Percentiles rank a stretch among this genome's conserved stretches.
These are phyloP conservation scores for Colletotrichum sp. DNA, from an alignment of 2,329 filamentous ascomycete genomes.

Conservation along the genomic window DNA sequence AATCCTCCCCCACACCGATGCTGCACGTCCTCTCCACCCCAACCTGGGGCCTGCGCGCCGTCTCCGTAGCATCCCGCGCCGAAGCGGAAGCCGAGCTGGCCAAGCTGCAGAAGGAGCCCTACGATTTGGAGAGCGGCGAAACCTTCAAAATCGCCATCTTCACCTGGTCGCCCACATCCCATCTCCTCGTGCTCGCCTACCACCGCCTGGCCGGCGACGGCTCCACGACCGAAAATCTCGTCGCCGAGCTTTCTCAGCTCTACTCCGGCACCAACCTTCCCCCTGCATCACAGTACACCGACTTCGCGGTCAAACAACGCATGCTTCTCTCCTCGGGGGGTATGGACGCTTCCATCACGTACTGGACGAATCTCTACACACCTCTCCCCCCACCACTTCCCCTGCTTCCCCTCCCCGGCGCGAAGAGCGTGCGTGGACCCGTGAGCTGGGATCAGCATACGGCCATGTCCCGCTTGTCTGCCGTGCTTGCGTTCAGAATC, in stretches of 20 bases:
- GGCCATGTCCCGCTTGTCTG: neutral
- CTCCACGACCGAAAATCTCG: neutral
- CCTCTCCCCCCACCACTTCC: neutral
- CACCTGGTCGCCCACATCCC: neutral
- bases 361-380: conserved; percentile 18
- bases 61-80: neutral
- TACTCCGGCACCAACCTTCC: neutral
- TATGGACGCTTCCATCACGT: conserved; percentile 26
- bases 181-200: neutral
- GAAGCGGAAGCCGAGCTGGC: neutral
- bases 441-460: neutral
- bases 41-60: neutral
- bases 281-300: conserved; percentile 31
- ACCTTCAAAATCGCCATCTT: neutral
- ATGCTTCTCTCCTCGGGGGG: conserved; percentile 26
- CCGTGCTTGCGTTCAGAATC: neutral
- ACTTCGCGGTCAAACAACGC: conserved; percentile 39
- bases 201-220: conserved; percentile 1
- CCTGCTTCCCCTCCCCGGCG: neutral
- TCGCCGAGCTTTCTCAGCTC: neutral
- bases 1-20: neutral
- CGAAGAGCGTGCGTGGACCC: neutral
- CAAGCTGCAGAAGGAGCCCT: neutral
- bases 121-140: neutral
- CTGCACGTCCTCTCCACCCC: neutral